Evolutionary conservation across 2,329 filamentous ascomycete genomes (phyloP).

Genomic region (Phialocephala sp.): DNA sequence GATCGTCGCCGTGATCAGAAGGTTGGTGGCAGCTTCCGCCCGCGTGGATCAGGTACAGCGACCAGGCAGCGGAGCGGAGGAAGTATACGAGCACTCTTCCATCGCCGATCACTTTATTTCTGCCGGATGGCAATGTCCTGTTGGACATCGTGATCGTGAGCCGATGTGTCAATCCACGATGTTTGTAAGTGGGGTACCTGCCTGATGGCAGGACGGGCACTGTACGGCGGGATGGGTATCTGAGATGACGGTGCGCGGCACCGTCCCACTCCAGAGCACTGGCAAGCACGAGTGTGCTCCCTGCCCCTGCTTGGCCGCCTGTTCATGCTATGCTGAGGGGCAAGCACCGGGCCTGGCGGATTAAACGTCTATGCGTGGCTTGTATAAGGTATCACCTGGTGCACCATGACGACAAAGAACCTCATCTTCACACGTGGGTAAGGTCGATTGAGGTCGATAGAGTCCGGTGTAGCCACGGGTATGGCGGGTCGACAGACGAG

Average conservation of each 20-base stretch:
- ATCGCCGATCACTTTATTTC: slow-evolving; percentile 21
- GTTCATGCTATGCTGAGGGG: neutral
- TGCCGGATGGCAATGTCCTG: slow-evolving; percentile 19
- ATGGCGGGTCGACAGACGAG: neutral
- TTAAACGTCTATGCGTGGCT: slow-evolving; percentile 4
- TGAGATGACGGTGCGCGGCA: neutral
- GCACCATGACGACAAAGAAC: neutral
- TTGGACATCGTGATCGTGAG: slow-evolving; percentile 17
- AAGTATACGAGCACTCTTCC: neutral
- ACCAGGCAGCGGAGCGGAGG: neutral
- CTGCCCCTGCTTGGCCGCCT: slow-evolving; percentile 9
- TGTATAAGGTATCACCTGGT: neutral
- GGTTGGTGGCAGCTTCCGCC: slow-evolving; percentile 13
- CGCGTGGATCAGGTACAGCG: slow-evolving; percentile 22
- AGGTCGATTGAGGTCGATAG: neutral
- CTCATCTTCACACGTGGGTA: neutral
- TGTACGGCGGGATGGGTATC: neutral
- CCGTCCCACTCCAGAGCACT: neutral
- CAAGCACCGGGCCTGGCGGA: neutral
- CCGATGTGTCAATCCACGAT: slow-evolving; percentile 18
- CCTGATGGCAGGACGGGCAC: no score
- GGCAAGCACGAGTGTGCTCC: neutral
- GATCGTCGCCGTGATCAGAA: slow-evolving; percentile 3
- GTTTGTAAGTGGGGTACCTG: slow-evolving; percentile 16
- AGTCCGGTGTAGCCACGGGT: neutral